Percentiles rank a stretch among this genome's conserved stretches.
Conservation (phyloP, 2,329 filamentous ascomycete genomes). For the Xylariales sp. region DNA sequence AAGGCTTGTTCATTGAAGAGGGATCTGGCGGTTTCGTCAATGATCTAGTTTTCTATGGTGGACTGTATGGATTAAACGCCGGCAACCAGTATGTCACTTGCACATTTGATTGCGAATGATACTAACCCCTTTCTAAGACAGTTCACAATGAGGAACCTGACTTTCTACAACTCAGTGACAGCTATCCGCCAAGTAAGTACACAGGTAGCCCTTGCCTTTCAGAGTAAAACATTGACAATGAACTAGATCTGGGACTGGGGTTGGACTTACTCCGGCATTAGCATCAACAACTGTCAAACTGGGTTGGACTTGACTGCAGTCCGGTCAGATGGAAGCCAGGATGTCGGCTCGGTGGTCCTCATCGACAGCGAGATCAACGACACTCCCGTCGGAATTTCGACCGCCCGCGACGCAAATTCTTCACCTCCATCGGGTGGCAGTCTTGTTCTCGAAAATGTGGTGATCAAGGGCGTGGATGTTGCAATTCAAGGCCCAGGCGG, state of each 20-base stretch:
- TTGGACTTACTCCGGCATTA: constrained; percentile 66
- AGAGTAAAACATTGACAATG: neutral
- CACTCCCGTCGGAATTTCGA: constrained; percentile 64
- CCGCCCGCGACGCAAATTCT: constrained; percentile 40
- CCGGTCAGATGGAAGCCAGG: constrained; percentile 38
- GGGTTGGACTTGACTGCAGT: constrained; percentile 62
- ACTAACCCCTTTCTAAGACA: constrained; percentile 34
- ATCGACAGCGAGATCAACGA: constrained; percentile 68
- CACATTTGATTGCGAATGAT: constrained; percentile 24
- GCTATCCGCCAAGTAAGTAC: constrained; percentile 57
- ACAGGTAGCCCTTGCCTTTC: neutral
- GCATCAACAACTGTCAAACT: constrained; percentile 57
- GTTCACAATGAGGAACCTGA: constrained; percentile 65
- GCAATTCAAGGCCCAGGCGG: constrained; percentile 43
- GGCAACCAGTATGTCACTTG: constrained; percentile 36
- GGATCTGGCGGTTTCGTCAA: constrained; percentile 63
- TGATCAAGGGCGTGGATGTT: constrained; percentile 33
- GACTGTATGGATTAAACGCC: constrained; percentile 61
- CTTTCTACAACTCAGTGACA: constrained; percentile 59
- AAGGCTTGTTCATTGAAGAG: constrained; percentile 59
- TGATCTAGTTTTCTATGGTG: constrained; percentile 68
- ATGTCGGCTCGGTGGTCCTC: constrained; percentile 70
- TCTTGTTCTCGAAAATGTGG: constrained; percentile 44
- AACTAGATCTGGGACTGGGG: constrained; percentile 65
- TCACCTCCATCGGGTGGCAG: constrained; percentile 35